Evolutionary conservation across 306 rosid genomes (phyloP).

Genomic region (Cucumis hystrix): DNA sequence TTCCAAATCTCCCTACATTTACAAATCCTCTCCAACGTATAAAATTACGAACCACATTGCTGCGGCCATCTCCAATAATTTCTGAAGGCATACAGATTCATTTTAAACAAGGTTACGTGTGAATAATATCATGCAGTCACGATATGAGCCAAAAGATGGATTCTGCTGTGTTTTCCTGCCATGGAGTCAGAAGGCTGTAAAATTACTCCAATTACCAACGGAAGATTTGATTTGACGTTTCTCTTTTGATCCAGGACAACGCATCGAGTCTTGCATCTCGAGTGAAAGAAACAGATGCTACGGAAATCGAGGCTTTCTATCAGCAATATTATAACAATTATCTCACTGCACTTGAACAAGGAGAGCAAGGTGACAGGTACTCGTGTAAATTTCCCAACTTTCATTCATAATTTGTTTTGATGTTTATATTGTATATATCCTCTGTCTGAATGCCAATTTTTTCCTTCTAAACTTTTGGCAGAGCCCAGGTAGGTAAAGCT

Average conservation of each 20-base stretch:
- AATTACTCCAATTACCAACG: background rate
- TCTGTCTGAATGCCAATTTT: background rate
- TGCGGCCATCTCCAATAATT: too few species aligned
- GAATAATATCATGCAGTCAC: too few species aligned
- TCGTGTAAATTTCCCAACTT: background rate
- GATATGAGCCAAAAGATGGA: too few species aligned
- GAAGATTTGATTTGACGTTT: background rate
- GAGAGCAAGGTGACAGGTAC: slow-evolving; percentile 83
- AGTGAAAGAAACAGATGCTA: slow-evolving; percentile 79
- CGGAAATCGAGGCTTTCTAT: slow-evolving; percentile 83
- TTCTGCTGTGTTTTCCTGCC: too few species aligned
- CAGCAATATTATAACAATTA: slow-evolving; percentile 87
- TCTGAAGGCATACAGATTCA: too few species aligned
- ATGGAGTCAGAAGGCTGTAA: background rate
- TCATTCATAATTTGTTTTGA: background rate
- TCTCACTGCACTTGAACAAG: slow-evolving; percentile 78
- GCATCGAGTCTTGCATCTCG: slow-evolving; percentile 61
- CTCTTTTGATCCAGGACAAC: slow-evolving; percentile 46
- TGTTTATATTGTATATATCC: too few species aligned
- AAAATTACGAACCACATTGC: too few species aligned
- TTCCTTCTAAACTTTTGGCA: slow-evolving; percentile 19
- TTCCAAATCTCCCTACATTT: too few species aligned
- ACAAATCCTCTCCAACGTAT: too few species aligned
- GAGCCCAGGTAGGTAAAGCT: slow-evolving; percentile 93
- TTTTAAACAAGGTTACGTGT: too few species aligned